phyloP scores from a whole-genome alignment of 2,329 filamentous ascomycete genomes.

The Coniochaeta prunicola region DNA sequence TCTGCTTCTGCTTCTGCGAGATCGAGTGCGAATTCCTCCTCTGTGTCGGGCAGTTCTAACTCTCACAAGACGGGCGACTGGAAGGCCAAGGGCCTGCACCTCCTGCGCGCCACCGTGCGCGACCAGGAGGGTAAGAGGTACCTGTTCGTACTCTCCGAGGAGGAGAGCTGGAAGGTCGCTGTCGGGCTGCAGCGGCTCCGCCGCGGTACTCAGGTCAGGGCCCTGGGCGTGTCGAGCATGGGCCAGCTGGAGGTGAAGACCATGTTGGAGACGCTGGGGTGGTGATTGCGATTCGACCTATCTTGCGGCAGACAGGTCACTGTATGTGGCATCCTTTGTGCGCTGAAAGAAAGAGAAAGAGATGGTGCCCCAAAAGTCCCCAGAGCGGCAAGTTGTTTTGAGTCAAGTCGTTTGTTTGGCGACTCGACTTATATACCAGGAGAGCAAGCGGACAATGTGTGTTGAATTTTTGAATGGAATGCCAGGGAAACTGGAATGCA shows the following conservation, averaged over 20 bases:
- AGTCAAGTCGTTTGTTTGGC: neutral
- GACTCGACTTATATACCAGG: neutral
- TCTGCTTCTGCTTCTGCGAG: slow-evolving; percentile 9
- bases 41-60: slow-evolving; percentile 26
- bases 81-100: slow-evolving; percentile 49
- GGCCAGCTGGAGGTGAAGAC: slow-evolving; percentile 43
- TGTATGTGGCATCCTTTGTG: neutral
- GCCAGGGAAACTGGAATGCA: neutral
- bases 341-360: neutral
- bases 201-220: slow-evolving; percentile 51
- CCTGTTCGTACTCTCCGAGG: slow-evolving; percentile 56
- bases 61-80: slow-evolving; percentile 43
- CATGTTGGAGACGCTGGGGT: slow-evolving; percentile 53
- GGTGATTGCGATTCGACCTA: too few relatives aligned
- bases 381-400: neutral
- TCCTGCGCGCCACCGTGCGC: slow-evolving; percentile 55
- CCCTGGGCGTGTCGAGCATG: slow-evolving; percentile 52
- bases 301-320: too few relatives aligned
- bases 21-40: slow-evolving; percentile 2
- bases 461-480: neutral
- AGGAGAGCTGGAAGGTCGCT: slow-evolving; percentile 62
- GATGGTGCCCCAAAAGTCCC: neutral
- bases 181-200: slow-evolving; percentile 53
- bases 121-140: slow-evolving; percentile 62
- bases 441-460: neutral